These are phyloP conservation scores for Acanthamoeba culbertsoni DNA, from an alignment of 208 protist genomes.

Conservation along the genomic window DNA sequence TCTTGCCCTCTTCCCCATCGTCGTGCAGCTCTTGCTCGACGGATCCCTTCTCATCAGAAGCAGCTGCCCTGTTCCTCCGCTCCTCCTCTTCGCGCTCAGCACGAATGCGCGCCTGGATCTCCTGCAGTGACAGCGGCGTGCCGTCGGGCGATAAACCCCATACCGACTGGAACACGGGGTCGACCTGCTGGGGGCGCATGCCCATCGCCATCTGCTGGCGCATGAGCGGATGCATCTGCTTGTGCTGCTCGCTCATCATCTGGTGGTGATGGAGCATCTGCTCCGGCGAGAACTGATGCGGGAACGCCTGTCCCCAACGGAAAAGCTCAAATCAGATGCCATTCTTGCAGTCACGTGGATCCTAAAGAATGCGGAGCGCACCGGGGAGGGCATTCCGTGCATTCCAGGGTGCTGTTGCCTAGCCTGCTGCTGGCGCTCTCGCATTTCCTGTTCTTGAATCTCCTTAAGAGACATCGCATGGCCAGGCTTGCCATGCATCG, in stretches of 20 bases:
- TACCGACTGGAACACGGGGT: neutral
- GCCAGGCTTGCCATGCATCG: neutral
- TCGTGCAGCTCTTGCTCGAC: conserved; percentile 42
- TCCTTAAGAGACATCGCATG: neutral
- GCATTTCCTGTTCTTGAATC: conserved; percentile 17
- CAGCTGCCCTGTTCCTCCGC: neutral
- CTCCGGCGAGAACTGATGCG: neutral
- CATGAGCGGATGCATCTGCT: neutral
- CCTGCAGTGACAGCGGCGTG: neutral
- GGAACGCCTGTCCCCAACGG: conserved; percentile 7
- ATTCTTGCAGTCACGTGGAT: no score
- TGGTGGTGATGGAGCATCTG: conserved; percentile 36
- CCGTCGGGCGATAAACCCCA: conserved; percentile 7
- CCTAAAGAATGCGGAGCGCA: no score
- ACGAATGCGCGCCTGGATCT: neutral
- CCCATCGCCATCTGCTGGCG: conserved; percentile 24
- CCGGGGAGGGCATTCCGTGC: no score
- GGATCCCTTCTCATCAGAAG: neutral
- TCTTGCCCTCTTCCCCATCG: neutral
- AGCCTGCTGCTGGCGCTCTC: neutral
- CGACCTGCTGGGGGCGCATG: neutral
- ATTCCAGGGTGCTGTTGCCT: no score
- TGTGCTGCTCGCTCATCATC: conserved; percentile 27
- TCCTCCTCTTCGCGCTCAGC: neutral
- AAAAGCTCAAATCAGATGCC: no score